Percentiles rank a stretch among this genome's conserved stretches.
phyloP scores from a whole-genome alignment of 1,139 yeast genomes.

The Nakaseomyces bracarensis region DNA sequence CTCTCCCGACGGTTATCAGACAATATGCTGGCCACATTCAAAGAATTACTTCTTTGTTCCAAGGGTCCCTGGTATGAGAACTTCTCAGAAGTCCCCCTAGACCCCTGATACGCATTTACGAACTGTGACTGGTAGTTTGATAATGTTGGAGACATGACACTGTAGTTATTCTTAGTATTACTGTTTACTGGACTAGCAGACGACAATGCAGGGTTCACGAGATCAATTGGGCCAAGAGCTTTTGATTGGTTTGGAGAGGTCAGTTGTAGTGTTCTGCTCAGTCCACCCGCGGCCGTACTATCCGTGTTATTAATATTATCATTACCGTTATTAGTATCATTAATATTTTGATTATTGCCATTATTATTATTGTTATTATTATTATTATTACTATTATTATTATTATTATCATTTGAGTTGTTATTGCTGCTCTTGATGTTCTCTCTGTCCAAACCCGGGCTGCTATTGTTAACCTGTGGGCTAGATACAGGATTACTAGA shows the following conservation, averaged over 20 bases:
- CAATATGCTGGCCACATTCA: constrained; percentile 3
- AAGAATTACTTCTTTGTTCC: neutral
- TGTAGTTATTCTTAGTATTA: neutral
- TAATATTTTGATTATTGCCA: too few relatives aligned
- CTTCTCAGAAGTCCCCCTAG: neutral
- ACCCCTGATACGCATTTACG: neutral
- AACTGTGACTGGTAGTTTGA: neutral
- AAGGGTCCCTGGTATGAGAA: neutral
- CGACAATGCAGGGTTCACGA: neutral
- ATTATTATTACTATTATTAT: neutral
- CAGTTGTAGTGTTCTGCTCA: constrained; percentile 1
- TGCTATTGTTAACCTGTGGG: neutral
- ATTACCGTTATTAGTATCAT: too few relatives aligned
- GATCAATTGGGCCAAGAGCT: neutral
- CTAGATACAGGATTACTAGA: neutral
- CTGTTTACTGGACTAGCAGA: too few relatives aligned
- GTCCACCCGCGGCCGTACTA: neutral
- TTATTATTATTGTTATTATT: neutral
- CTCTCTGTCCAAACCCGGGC: too few relatives aligned
- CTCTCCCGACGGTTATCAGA: neutral
- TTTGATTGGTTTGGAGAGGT: constrained; percentile 1
- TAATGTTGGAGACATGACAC: neutral
- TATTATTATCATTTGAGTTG: neutral
- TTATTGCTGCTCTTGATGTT: neutral
- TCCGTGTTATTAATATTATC: too few relatives aligned